Percentiles rank a stretch among this genome's conserved stretches.
Conservation (phyloP, 2,329 filamentous ascomycete genomes). For the Fusarium scirpi region DNA sequence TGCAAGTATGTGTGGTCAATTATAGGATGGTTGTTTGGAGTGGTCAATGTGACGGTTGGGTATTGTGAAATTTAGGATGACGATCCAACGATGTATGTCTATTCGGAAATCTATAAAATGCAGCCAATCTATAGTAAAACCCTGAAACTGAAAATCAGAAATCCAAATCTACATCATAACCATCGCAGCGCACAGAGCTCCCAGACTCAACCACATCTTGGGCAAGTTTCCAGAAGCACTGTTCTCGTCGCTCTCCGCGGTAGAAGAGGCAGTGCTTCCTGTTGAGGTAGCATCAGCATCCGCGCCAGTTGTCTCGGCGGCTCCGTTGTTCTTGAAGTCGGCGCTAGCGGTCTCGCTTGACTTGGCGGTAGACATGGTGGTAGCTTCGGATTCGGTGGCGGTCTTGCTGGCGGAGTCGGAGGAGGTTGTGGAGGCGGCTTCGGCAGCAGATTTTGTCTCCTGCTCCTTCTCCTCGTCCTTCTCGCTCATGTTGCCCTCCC, state of each 20-base stretch:
- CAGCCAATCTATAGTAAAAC: not conserved
- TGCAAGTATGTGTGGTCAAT: not conserved
- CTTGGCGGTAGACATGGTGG: constrained; percentile 8
- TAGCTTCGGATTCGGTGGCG: not conserved
- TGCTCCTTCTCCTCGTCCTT: not conserved
- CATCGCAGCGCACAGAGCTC: constrained; percentile 8
- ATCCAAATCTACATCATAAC: not conserved
- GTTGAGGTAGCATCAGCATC: not conserved
- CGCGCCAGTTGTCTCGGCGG: not conserved
- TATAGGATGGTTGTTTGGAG: not conserved
- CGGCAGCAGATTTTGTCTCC: constrained; percentile 1
- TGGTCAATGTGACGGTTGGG: not conserved
- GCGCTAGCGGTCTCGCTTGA: constrained; percentile 3
- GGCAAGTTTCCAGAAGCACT: constrained; percentile 17
- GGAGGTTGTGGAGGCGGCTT: not conserved
- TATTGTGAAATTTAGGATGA: not conserved
- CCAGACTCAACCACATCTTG: constrained; percentile 19
- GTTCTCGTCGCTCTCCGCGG: not conserved
- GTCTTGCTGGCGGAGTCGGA: constrained; percentile 2
- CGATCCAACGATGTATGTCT: not conserved
- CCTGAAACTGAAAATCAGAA: not conserved
- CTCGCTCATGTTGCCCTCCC: not conserved
- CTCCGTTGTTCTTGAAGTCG: constrained; percentile 28
- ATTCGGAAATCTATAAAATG: not conserved
- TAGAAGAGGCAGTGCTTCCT: constrained; percentile 8